Evolutionary conservation across 441 rosid genomes (phyloP).

Genomic region (Euphorbia celastroides): DNA sequence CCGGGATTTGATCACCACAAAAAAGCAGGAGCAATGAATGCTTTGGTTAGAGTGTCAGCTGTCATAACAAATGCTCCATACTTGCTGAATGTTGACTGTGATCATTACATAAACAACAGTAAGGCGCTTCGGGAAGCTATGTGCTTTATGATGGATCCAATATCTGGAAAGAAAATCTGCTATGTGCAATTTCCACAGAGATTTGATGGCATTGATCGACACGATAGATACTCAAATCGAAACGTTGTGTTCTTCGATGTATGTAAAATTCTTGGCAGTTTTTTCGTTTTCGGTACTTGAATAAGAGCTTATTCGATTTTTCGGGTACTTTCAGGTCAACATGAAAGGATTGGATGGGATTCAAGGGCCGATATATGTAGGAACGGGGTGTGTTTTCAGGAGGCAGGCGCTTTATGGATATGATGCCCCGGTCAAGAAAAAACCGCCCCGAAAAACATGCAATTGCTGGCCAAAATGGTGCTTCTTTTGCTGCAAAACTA

Average conservation of each 20-base stretch:
- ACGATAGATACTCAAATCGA: slow-evolving; percentile 90
- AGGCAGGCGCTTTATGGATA: no score
- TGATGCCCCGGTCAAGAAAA: slow-evolving; percentile 85
- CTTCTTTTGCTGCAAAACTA: slow-evolving; percentile 51
- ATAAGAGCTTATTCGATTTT: no score
- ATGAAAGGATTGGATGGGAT: slow-evolving; percentile 98
- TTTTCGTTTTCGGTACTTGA: no score
- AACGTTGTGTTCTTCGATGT: slow-evolving; percentile 96
- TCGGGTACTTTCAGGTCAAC: slow-evolving; percentile 77
- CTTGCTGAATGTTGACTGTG: slow-evolving; percentile 90
- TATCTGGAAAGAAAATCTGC: slow-evolving; percentile 81
- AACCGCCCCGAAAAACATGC: slow-evolving; percentile 73
- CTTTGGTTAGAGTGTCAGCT: slow-evolving; percentile 94
- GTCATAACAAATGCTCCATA: slow-evolving; percentile 89
- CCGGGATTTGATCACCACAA: slow-evolving; percentile 98
- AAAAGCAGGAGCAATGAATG: slow-evolving; percentile 98
- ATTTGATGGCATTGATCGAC: slow-evolving; percentile 88
- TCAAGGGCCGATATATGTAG: slow-evolving; percentile 98
- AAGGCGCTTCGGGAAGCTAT: slow-evolving; percentile 94
- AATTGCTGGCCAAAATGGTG: slow-evolving; percentile 98
- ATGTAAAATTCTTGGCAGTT: slow-evolving; percentile 21
- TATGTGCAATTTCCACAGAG: slow-evolving; percentile 97
- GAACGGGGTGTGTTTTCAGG: no score
- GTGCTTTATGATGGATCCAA: slow-evolving; percentile 99
- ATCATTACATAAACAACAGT: slow-evolving; percentile 93